These are phyloP conservation scores for Aspergillus indologenus DNA, from an alignment of 495 filamentous ascomycete species.

Conservation along the genomic window DNA sequence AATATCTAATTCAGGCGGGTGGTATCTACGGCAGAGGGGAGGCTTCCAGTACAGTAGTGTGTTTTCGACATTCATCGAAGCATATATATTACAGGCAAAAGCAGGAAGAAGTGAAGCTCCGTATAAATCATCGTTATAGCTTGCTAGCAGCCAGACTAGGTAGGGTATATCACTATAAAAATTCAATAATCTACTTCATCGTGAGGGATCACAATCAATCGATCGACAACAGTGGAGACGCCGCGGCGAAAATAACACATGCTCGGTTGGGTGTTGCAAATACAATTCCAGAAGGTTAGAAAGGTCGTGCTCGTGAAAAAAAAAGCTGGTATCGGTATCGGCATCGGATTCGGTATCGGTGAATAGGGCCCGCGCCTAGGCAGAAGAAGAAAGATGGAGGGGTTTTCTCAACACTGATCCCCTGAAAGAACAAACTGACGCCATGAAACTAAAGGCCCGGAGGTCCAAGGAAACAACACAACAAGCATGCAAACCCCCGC, in stretches of 20 bases:
- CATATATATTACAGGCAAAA: too few relatives aligned
- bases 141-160: not conserved
- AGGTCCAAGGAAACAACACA: constrained; percentile 24
- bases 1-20: too few relatives aligned
- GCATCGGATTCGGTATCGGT: not conserved
- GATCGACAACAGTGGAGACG: not conserved
- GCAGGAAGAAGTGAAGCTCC: too few relatives aligned
- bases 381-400: constrained; percentile 8
- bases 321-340: constrained; percentile 35
- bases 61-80: too few relatives aligned
- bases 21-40: too few relatives aligned
- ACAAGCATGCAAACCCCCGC: constrained; percentile 24
- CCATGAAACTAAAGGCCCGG: constrained; percentile 27
- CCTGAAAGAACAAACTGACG: constrained; percentile 24
- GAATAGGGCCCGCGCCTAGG: constrained; percentile 7
- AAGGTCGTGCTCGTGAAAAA: constrained; percentile 37
- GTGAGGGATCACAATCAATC: not conserved
- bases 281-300: constrained; percentile 33
- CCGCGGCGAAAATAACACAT: constrained; percentile 7
- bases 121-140: not conserved
- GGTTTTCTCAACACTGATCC: constrained; percentile 19
- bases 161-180: constrained; percentile 12
- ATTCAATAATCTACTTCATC: constrained; percentile 14
- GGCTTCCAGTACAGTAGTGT: too few relatives aligned
- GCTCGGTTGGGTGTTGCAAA: constrained; percentile 31